Conservation (phyloP, 768 basidiomycete genomes). For the Amyloporia xantha region DNA sequence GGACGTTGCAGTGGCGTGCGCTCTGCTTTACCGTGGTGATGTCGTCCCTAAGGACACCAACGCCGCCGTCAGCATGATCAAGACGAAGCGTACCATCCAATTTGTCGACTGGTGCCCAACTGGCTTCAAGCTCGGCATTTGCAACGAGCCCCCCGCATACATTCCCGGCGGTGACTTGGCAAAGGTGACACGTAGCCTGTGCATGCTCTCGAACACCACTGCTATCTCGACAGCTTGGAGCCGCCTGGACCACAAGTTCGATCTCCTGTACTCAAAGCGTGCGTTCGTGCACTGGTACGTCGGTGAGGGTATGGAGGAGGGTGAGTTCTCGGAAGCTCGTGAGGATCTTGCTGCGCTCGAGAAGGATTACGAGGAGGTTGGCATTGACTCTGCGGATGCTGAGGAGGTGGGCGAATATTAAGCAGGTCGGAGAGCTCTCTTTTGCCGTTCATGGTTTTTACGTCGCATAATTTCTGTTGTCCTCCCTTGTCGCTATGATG, state of each 20-base stretch:
- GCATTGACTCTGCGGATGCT: conserved; percentile 42
- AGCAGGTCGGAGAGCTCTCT: conserved; percentile 16
- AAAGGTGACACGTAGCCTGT: conserved; percentile 67
- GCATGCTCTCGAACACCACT: conserved; percentile 74
- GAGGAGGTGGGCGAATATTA: conserved; percentile 48
- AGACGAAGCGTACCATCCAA: conserved; percentile 74
- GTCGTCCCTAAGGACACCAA: conserved; percentile 77
- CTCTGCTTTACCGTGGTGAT: conserved; percentile 68
- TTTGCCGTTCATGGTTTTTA: conserved; percentile 18
- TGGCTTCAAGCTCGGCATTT: conserved; percentile 75
- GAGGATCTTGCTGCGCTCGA: conserved; percentile 99
- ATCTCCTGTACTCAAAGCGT: conserved; percentile 64
- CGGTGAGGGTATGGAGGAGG: conserved; percentile 80
- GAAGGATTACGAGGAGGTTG: conserved; percentile 91
- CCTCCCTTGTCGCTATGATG: conserved; percentile 26
- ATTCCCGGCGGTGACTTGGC: conserved; percentile 75
- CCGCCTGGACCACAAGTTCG: conserved; percentile 74
- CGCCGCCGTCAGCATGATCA: conserved; percentile 65
- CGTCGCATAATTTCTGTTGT: conserved; percentile 24
- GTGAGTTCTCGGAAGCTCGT: conserved; percentile 97
- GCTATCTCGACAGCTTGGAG: conserved; percentile 72
- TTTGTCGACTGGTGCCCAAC: conserved; percentile 79
- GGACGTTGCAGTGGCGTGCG: conserved; percentile 48
- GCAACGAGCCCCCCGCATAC: conserved; percentile 70
- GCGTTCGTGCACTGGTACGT: conserved; percentile 59